Conservation (phyloP, 176 grass and related monocot genomes). For the Zoysia japonica region DNA sequence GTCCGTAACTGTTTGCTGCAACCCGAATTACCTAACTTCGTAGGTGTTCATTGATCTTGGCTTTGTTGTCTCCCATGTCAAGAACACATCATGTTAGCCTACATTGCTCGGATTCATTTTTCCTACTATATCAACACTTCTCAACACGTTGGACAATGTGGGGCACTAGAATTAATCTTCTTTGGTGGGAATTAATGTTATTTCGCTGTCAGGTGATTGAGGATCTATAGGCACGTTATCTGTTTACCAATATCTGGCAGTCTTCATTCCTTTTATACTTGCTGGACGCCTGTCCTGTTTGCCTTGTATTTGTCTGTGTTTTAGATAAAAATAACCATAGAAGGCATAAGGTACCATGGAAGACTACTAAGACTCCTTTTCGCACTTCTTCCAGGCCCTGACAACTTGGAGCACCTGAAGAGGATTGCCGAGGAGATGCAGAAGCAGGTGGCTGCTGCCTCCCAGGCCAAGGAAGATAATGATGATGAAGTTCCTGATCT, state of each 20-base stretch:
- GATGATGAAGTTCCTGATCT: conserved; percentile 93
- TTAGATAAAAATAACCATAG: not conserved
- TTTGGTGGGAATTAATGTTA: not conserved
- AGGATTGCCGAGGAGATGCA: conserved; percentile 90
- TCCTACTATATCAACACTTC: not conserved
- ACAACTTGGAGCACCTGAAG: conserved; percentile 89
- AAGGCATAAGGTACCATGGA: not conserved
- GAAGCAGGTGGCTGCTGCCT: conserved; percentile 59
- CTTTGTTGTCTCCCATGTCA: not conserved
- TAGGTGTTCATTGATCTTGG: not conserved
- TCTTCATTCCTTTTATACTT: not conserved
- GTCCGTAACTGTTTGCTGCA: not conserved
- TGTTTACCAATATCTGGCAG: not conserved
- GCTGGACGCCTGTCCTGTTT: not conserved
- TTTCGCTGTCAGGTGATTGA: not conserved
- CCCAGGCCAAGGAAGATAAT: conserved; percentile 57
- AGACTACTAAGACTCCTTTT: not conserved
- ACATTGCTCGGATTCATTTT: not conserved
- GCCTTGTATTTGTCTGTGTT: not conserved
- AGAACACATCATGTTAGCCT: not conserved
- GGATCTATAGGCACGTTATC: not conserved
- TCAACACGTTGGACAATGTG: not conserved
- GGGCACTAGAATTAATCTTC: not conserved
- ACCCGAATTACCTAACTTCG: not conserved
- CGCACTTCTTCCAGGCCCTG: conserved; percentile 55